A percentile compares a stretch with the other conserved stretches of the same genome.
Evolutionary conservation across 352 stramenopile species (phyloP).

Genomic region (Globisporangium okanoganense): DNA sequence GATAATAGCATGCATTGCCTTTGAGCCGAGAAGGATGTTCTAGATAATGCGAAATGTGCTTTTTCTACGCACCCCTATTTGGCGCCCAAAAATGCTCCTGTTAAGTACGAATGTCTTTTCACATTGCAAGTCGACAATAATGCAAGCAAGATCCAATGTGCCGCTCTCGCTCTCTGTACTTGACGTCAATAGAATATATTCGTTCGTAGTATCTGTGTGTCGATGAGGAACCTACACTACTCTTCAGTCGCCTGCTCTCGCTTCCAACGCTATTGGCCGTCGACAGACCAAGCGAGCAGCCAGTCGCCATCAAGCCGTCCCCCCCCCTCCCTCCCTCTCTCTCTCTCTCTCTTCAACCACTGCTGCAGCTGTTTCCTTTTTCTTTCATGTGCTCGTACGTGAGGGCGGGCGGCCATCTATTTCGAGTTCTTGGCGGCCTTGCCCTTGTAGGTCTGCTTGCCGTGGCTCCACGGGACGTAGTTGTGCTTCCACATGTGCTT

Average conservation of each 20-base stretch:
- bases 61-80: not conserved
- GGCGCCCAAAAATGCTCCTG: too few relatives aligned
- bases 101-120: not conserved
- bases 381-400: not conserved
- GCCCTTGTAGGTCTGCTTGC: slow-evolving; percentile 95
- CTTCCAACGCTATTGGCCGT: not conserved
- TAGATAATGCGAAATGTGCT: not conserved
- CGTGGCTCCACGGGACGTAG: slow-evolving; percentile 96
- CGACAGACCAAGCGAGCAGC: not conserved
- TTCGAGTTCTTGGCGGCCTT: slow-evolving; percentile 65
- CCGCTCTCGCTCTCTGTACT: not conserved
- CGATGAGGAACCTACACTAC: not conserved
- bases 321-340: not conserved
- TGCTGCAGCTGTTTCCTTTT: not conserved
- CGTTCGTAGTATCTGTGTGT: slow-evolving; percentile 1
- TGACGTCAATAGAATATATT: slow-evolving; percentile 9
- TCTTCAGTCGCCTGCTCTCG: not conserved
- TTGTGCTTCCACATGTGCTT: slow-evolving; percentile 99
- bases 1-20: not conserved
- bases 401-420: slow-evolving; percentile 33
- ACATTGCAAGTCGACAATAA: not conserved
- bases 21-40: slow-evolving; percentile 1
- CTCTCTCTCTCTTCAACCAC: not conserved
- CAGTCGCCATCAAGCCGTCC: not conserved
- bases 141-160: not conserved